Evolutionary conservation across 1,284 basidiomycete species (phyloP).

Genomic region (Pyrrhoderma lamaoense): DNA sequence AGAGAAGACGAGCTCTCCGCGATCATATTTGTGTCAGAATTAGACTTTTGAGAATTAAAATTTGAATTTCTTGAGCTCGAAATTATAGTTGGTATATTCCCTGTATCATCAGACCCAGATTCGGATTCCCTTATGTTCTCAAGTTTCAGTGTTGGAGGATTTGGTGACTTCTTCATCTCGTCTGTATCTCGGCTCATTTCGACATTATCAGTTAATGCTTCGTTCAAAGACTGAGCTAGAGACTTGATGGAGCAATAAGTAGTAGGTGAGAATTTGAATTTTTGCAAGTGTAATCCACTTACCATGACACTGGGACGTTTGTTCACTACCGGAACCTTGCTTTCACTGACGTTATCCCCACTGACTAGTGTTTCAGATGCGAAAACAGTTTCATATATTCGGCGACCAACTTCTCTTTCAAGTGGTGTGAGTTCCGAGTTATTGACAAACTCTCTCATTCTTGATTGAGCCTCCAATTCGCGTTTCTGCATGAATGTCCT

Average conservation of each 20-base stretch:
- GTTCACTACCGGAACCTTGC: constrained; percentile 18
- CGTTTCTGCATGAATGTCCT: constrained; percentile 50
- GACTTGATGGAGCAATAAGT: constrained; percentile 1
- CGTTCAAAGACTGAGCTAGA: constrained; percentile 49
- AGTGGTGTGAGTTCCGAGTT: too few relatives aligned
- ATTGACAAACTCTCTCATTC: too few relatives aligned
- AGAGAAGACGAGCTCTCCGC: too few relatives aligned
- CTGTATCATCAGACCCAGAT: constrained; percentile 1
- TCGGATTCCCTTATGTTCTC: not conserved
- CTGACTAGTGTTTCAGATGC: not conserved
- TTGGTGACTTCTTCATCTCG: not conserved
- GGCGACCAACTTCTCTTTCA: constrained; percentile 55
- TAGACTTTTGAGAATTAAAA: too few relatives aligned
- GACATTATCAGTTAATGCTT: constrained; percentile 24
- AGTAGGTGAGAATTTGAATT: constrained; percentile 6
- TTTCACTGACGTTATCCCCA: too few relatives aligned
- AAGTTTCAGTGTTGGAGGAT: not conserved
- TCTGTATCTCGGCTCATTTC: constrained; percentile 1
- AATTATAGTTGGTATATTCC: too few relatives aligned
- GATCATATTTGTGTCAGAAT: too few relatives aligned
- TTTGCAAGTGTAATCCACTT: constrained; percentile 33
- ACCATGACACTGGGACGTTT: constrained; percentile 44
- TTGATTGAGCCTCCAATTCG: constrained; percentile 33
- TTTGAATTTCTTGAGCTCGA: too few relatives aligned
- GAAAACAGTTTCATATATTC: constrained; percentile 61